Conservation (phyloP, 2,329 filamentous ascomycete species). For the Aschersonia sp. region DNA sequence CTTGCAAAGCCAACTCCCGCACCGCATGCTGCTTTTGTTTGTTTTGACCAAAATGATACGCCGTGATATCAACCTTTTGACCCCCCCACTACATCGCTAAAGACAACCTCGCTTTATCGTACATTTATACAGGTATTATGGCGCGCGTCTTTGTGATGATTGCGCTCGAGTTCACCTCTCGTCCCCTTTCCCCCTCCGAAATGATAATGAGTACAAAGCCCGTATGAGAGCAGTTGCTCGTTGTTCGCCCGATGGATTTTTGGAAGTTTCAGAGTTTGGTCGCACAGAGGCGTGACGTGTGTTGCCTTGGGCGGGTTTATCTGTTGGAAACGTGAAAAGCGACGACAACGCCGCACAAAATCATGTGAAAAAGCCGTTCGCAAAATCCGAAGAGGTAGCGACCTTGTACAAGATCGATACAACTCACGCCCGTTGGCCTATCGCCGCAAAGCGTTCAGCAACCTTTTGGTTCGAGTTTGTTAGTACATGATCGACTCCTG, state of each 20-base stretch:
- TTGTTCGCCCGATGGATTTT: too few relatives aligned
- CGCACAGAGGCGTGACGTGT: too few relatives aligned
- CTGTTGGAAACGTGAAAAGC: too few relatives aligned
- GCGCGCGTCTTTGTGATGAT: slow-evolving; percentile 5
- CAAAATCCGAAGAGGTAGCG: not conserved
- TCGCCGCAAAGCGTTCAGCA: slow-evolving; percentile 20
- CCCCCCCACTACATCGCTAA: slow-evolving; percentile 9
- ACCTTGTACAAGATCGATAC: not conserved
- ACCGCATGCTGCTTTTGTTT: slow-evolving; percentile 3
- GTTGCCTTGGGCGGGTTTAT: too few relatives aligned
- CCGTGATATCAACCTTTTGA: slow-evolving; percentile 6
- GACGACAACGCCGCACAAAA: too few relatives aligned
- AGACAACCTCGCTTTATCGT: slow-evolving; percentile 12
- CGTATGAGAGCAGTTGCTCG: too few relatives aligned
- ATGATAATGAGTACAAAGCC: not conserved
- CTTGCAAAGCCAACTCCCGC: slow-evolving; percentile 4
- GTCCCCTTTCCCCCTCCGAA: not conserved
- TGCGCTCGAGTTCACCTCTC: too few relatives aligned
- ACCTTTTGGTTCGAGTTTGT: slow-evolving; percentile 12
- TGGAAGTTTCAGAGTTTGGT: too few relatives aligned
- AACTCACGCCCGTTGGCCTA: slow-evolving; percentile 18
- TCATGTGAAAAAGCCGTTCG: not conserved
- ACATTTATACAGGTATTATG: slow-evolving; percentile 23
- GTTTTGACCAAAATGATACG: slow-evolving; percentile 6
- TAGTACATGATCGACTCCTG: slow-evolving; percentile 1